Percentiles rank a stretch among this genome's conserved stretches.
Conservation (phyloP, 257 asterid genomes). For the Solanum pinnatisectum region DNA sequence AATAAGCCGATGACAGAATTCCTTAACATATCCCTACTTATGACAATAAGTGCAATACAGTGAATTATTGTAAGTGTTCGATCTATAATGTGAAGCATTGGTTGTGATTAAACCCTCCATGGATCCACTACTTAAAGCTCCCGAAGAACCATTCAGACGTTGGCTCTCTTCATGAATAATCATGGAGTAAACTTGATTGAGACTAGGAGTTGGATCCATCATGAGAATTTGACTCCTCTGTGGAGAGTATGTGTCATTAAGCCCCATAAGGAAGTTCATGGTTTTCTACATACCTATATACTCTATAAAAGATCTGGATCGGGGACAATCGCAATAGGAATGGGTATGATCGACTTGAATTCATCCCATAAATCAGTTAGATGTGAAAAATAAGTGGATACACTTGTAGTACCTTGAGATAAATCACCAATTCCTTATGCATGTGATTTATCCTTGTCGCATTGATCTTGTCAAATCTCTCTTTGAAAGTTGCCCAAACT, state of each 20-base stretch:
- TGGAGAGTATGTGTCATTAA: neutral
- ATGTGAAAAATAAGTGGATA: neutral
- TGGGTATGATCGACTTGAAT: neutral
- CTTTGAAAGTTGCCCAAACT: neutral
- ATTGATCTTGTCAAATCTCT: neutral
- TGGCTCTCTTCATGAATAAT: too few species aligned
- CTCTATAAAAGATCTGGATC: too few species aligned
- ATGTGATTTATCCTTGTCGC: neutral
- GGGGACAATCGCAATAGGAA: neutral
- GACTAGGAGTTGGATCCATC: neutral
- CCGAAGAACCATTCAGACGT: too few species aligned
- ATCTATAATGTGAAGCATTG: too few species aligned
- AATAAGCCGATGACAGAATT: too few species aligned
- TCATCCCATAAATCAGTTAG: neutral
- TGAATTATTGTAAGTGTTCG: too few species aligned
- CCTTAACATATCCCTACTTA: too few species aligned
- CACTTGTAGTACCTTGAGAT: neutral
- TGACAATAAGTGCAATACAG: too few species aligned
- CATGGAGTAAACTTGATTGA: too few species aligned
- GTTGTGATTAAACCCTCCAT: too few species aligned
- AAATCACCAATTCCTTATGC: neutral
- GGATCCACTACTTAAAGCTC: too few species aligned
- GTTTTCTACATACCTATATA: neutral
- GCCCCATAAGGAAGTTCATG: neutral
- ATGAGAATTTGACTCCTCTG: neutral